phyloP scores from a whole-genome alignment of 2,329 filamentous ascomycete genomes.

The Thermomyces lanuginosus region DNA sequence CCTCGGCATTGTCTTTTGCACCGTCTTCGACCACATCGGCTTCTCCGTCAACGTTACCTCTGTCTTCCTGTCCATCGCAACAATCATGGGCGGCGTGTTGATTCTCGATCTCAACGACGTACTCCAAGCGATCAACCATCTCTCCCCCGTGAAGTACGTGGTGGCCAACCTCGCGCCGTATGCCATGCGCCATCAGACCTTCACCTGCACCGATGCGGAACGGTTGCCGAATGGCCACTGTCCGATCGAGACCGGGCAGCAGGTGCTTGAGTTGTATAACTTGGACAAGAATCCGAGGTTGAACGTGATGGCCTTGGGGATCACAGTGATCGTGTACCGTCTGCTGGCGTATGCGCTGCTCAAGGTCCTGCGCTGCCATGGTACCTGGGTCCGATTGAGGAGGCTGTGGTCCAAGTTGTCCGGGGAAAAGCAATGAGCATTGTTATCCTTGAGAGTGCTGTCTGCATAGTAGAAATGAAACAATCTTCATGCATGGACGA shows the following conservation, averaged over 20 bases:
- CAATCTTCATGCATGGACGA: too few species aligned
- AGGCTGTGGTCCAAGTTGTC: constrained; percentile 5
- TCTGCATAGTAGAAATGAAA: too few species aligned
- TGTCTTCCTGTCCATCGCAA: constrained; percentile 52
- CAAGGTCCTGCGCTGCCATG: constrained; percentile 14
- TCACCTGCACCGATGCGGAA: constrained; percentile 48
- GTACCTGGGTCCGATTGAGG: constrained; percentile 2
- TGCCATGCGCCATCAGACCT: constrained; percentile 42
- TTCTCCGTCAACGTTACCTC: constrained; percentile 61
- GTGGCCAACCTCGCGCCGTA: constrained; percentile 51
- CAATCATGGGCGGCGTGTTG: constrained; percentile 55
- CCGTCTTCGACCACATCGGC: constrained; percentile 55
- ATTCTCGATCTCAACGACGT: constrained; percentile 52
- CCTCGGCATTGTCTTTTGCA: constrained; percentile 66
- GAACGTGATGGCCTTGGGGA: constrained; percentile 47
- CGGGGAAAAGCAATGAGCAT: too few species aligned
- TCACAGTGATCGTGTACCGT: constrained; percentile 49
- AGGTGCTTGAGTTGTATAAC: constrained; percentile 52
- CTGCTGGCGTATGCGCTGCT: constrained; percentile 31
- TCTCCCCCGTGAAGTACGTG: constrained; percentile 54
- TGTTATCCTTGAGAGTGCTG: too few species aligned
- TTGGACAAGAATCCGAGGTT: constrained; percentile 45
- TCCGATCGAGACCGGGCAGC: constrained; percentile 47
- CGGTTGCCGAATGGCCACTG: constrained; percentile 44
- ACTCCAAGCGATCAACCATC: constrained; percentile 52